A percentile compares a stretch with the other conserved stretches of the same genome.
Conservation (phyloP, 352 stramenopile genomes). For the Globisporangium viniferum region DNA sequence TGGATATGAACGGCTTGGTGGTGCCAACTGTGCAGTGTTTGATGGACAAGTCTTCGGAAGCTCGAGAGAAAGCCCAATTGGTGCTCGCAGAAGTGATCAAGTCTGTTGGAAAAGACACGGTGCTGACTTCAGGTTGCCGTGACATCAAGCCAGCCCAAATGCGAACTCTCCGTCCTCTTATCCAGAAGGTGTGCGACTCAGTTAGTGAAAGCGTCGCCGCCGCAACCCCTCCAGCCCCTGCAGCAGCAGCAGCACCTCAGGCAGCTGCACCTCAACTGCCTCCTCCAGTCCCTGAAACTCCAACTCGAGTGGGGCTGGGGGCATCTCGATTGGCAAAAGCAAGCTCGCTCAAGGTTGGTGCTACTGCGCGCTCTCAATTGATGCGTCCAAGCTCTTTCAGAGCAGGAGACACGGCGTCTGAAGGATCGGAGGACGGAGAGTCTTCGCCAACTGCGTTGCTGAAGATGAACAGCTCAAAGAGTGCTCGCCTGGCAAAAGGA, state of each 20-base stretch:
- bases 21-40: slow-evolving; percentile 74
- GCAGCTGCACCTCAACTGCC: slow-evolving; percentile 5
- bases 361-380: slow-evolving; percentile 29
- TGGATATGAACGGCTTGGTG: slow-evolving; percentile 69
- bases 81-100: slow-evolving; percentile 81
- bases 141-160: slow-evolving; percentile 87
- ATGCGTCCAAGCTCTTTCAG: slow-evolving; percentile 33
- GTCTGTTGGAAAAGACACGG: slow-evolving; percentile 70
- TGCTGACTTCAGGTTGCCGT: slow-evolving; percentile 65
- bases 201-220: slow-evolving; percentile 27
- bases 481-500: slow-evolving; percentile 49
- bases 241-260: background rate
- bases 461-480: slow-evolving; percentile 68
- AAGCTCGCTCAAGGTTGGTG: slow-evolving; percentile 11
- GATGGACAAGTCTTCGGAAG: slow-evolving; percentile 82
- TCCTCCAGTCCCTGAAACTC: slow-evolving; percentile 12
- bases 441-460: slow-evolving; percentile 29
- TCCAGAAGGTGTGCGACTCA: slow-evolving; percentile 66
- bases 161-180: slow-evolving; percentile 79
- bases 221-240: slow-evolving; percentile 12
- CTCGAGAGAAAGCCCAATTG: slow-evolving; percentile 75
- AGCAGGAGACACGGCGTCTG: slow-evolving; percentile 12
- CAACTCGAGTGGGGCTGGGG: slow-evolving; percentile 10
- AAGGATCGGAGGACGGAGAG: slow-evolving; percentile 23
- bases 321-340: slow-evolving; percentile 11